Evolutionary conservation across 768 basidiomycete genomes (phyloP).

Genomic region (Trametes elegans): DNA sequence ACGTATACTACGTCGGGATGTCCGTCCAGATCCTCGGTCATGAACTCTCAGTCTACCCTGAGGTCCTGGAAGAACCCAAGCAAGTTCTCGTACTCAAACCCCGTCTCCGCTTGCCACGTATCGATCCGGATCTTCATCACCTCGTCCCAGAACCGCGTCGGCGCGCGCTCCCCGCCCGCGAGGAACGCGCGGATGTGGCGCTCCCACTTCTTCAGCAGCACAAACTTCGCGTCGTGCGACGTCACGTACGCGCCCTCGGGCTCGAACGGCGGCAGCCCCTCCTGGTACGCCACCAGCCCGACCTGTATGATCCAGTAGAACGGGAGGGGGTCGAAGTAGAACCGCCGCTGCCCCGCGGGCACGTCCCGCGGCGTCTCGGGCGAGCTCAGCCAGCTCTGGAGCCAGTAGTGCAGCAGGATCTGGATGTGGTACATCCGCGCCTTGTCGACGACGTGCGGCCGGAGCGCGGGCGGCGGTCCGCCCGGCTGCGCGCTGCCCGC

Average conservation of each 20-base stretch:
- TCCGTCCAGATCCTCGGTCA: too few species aligned
- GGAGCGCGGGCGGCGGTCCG: constrained; percentile 3
- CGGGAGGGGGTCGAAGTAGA: constrained; percentile 42
- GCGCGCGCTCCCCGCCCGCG: constrained; percentile 39
- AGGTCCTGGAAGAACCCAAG: constrained; percentile 19
- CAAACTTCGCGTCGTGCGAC: constrained; percentile 44
- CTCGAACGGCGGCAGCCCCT: constrained; percentile 49
- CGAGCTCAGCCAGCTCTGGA: constrained; percentile 48
- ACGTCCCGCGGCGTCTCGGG: constrained; percentile 27
- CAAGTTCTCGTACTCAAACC: constrained; percentile 14
- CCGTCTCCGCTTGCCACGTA: constrained; percentile 24
- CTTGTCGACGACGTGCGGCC: constrained; percentile 22
- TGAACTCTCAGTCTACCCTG: too few species aligned
- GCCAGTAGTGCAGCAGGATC: constrained; percentile 57
- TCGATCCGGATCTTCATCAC: constrained; percentile 49
- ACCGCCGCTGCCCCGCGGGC: constrained; percentile 22
- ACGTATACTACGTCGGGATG: too few species aligned
- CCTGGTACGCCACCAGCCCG: constrained; percentile 50
- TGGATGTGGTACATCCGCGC: constrained; percentile 40
- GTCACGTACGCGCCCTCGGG: constrained; percentile 32
- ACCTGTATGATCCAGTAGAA: constrained; percentile 66
- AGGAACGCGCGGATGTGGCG: constrained; percentile 47
- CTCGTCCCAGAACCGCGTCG: constrained; percentile 54
- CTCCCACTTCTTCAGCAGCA: constrained; percentile 51
- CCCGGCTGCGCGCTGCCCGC: not conserved